Conservation (phyloP, 1,284 basidiomycete genomes). For the Hortiboletus rubellus region DNA sequence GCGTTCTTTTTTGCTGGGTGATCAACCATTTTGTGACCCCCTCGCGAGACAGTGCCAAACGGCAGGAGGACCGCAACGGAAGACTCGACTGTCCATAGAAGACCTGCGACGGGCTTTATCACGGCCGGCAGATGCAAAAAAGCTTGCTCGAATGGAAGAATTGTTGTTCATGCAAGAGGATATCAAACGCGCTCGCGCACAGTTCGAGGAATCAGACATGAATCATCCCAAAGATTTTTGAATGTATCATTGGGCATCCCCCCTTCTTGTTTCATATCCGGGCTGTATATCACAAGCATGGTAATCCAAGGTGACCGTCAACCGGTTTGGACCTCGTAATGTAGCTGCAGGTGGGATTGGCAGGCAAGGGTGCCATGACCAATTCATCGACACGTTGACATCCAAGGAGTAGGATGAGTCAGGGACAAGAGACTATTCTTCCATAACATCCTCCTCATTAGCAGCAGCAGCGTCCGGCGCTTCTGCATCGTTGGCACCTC, state of each 20-base stretch:
- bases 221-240: constrained; percentile 50
- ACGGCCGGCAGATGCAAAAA: constrained; percentile 78
- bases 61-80: constrained; percentile 65
- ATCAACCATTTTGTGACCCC: constrained; percentile 9
- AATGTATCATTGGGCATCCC: constrained; percentile 4
- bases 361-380: not conserved
- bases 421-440: constrained; percentile 42
- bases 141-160: constrained; percentile 86
- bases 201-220: constrained; percentile 71
- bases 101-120: constrained; percentile 77
- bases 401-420: not conserved
- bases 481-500: constrained; percentile 22
- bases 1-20: constrained; percentile 36
- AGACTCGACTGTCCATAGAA: constrained; percentile 75
- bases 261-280: constrained; percentile 9
- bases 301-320: not conserved
- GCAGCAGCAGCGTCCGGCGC: constrained; percentile 27
- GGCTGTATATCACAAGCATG: constrained; percentile 7
- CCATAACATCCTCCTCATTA: constrained; percentile 55
- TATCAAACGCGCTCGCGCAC: constrained; percentile 82
- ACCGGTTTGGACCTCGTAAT: not conserved
- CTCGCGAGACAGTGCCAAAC: constrained; percentile 58
- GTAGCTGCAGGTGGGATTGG: not conserved
- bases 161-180: constrained; percentile 89
- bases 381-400: not conserved